Conservation (phyloP, 768 basidiomycete genomes). For the Termitomyces sp. region DNA sequence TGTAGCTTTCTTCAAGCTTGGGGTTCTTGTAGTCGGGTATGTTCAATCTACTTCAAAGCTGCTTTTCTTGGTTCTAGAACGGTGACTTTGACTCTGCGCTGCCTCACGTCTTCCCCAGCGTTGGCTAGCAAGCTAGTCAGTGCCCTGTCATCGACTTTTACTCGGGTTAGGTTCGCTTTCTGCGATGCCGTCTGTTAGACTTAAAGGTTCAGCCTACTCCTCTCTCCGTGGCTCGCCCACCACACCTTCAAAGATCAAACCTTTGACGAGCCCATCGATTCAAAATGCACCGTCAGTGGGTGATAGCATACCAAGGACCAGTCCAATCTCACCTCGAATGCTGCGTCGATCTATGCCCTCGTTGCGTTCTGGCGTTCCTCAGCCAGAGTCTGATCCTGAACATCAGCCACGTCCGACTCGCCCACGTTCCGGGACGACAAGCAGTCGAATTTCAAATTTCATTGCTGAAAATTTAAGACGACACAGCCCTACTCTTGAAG, state of each 20-base stretch:
- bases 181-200: constrained; percentile 45
- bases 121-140: background rate
- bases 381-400: background rate
- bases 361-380: constrained; percentile 4
- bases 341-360: constrained; percentile 16
- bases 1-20: background rate
- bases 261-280: constrained; percentile 13
- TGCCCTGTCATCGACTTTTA: background rate
- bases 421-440: constrained; percentile 24
- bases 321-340: constrained; percentile 7
- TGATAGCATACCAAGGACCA: background rate
- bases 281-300: constrained; percentile 6
- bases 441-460: constrained; percentile 32
- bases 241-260: background rate
- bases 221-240: constrained; percentile 15
- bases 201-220: constrained; percentile 31
- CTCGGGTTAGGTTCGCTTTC: background rate
- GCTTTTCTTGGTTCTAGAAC: background rate
- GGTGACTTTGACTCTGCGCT: background rate
- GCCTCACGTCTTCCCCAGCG: background rate
- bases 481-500: background rate
- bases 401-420: constrained; percentile 10
- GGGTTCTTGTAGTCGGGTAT: background rate
- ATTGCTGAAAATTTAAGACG: constrained; percentile 17
- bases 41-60: background rate